phyloP scores from a whole-genome alignment of 176 grass and related monocot species.

The Phyllostachys edulis region DNA sequence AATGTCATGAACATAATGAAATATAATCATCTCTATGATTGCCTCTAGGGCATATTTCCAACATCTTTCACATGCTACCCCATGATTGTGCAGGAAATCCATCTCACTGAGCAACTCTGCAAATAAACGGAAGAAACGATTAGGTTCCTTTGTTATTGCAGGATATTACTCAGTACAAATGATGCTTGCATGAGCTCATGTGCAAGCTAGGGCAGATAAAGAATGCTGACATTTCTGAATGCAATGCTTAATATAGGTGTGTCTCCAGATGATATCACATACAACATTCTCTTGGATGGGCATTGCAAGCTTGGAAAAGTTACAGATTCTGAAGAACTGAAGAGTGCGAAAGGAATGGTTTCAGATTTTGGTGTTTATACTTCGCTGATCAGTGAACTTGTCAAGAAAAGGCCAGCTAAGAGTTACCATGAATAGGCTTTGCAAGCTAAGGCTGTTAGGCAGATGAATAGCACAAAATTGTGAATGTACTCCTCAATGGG shows the following conservation, averaged over 20 bases:
- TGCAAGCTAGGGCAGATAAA: constrained; percentile 82
- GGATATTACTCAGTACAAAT: too few relatives aligned
- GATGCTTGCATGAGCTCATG: too few relatives aligned
- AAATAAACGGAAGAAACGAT: too few relatives aligned
- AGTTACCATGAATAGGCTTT: constrained; percentile 29
- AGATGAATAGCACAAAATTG: background rate
- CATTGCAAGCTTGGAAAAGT: constrained; percentile 67
- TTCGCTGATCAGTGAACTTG: constrained; percentile 66
- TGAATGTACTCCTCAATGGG: background rate
- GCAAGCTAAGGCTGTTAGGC: background rate
- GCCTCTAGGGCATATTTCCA: too few relatives aligned
- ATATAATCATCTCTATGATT: too few relatives aligned
- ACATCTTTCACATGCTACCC: too few relatives aligned
- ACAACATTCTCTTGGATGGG: constrained; percentile 87
- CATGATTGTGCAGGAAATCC: too few relatives aligned
- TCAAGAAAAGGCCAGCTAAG: constrained; percentile 52
- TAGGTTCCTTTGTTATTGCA: too few relatives aligned
- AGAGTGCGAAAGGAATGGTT: constrained; percentile 74
- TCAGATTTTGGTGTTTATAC: constrained; percentile 67
- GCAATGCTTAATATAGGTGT: constrained; percentile 78
- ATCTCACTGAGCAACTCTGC: too few relatives aligned
- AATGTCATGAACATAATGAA: too few relatives aligned
- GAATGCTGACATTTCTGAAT: constrained; percentile 73
- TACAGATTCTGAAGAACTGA: constrained; percentile 50
- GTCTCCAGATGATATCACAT: constrained; percentile 77